phyloP scores from a whole-genome alignment of 148 eudicot genomes.

The Bassia scoparia region DNA sequence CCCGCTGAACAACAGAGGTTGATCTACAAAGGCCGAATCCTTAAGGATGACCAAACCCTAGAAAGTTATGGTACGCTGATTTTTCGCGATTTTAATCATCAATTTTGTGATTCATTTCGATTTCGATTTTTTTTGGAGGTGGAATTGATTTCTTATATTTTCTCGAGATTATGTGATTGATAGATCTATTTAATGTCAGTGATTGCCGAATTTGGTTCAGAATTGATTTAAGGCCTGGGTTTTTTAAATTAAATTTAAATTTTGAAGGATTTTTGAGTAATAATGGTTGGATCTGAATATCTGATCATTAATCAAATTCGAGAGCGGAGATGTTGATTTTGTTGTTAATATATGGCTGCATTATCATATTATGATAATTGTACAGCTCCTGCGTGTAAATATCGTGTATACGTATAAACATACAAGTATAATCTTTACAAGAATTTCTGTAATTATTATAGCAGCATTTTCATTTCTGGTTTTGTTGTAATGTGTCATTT shows the following conservation, averaged over 20 bases:
- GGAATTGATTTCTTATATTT: not conserved
- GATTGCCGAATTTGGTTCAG: not conserved
- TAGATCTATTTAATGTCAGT: slow-evolving; percentile 9
- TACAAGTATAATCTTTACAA: not conserved
- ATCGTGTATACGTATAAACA: not conserved
- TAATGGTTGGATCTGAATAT: slow-evolving; percentile 7
- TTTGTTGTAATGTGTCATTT: too few relatives aligned
- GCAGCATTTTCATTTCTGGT: not conserved
- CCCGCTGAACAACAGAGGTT: slow-evolving; percentile 85
- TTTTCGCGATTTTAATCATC: not conserved
- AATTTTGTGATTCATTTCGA: slow-evolving; percentile 2
- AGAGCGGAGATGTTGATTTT: not conserved
- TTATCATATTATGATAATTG: not conserved
- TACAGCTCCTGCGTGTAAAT: not conserved
- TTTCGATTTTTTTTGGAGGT: not conserved
- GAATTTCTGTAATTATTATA: not conserved
- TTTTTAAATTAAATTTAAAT: not conserved
- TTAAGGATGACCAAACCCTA: slow-evolving; percentile 87
- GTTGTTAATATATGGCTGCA: not conserved
- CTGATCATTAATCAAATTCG: not conserved
- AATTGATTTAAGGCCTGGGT: not conserved
- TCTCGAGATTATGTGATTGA: not conserved
- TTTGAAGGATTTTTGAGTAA: not conserved
- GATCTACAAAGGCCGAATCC: slow-evolving; percentile 93
- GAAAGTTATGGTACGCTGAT: slow-evolving; percentile 60